Base-by-base conservation (phyloP, 495 filamentous ascomycete genomes). In the Aspergillus campestris region DNA sequence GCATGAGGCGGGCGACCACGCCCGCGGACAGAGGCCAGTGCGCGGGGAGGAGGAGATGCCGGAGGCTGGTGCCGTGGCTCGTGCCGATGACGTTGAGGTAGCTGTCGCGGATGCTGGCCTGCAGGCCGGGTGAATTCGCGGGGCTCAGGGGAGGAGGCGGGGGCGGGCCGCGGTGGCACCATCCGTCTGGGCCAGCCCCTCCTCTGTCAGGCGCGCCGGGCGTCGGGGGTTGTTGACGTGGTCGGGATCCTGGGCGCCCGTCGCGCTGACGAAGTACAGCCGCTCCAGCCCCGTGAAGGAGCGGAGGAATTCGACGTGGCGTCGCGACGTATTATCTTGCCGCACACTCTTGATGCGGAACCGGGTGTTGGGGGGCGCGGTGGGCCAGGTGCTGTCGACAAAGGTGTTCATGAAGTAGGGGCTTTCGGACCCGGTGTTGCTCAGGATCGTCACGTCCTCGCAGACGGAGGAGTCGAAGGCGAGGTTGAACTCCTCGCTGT, bases 31-130 rank as follows among this genome's bases (percentile, higher is more conserved):
- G 66, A 10, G 65, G 61, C 78, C 78, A 83, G 33, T 68, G 68
- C 7, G 78, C 70, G n/a, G 67, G 67, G 4, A 83, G 69, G 3
- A 81, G 62, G 7, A 83, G 73, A 41, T 79, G 74, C 29, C 67
- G 69, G 14, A 83, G 55, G 5, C 67, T 73, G n/a, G 59, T 44
- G 34, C 72, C 73, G 42, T 81, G 77, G 47, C 72, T 64, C 18
- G 57, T 50, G 14, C 68, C 61, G 40, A 75, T 64, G 31, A 61
- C 58, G 39, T 70, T 62, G 9, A 77, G 50, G 50, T 69, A 72
- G 29, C 56, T 62, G 30, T 74, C 67, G 9, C 72, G 57, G n/a
- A 77, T 51, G 35, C 51, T 53, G n/a, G 59, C 24, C 5, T 52
- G 52, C 8, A 56, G 12, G 42, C 43, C 57, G 6, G 56, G 35